Base-by-base conservation (phyloP, 2,329 filamentous ascomycete species). In the Fusarium fujikuroi region DNA sequence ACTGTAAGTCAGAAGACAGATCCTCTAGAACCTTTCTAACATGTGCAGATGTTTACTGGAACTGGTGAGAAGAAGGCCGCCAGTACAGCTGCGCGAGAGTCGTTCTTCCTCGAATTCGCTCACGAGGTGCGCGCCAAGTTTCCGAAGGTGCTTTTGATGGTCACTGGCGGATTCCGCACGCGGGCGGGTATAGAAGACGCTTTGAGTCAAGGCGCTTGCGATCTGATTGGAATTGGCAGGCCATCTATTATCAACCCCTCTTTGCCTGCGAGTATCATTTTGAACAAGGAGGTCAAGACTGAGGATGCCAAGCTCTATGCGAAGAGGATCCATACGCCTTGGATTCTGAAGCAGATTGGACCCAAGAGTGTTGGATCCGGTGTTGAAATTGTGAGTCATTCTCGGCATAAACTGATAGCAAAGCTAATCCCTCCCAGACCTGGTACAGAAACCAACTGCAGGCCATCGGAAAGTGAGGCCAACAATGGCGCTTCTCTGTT, bases 71-170 rank as follows among this genome's bases (percentile, higher is more conserved):
- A 60, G 19, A 66, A 56, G 7, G 70, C 72, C 0, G 63, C 66
- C 1, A 83, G 84, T 10, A 90, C 89, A 2, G 80, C 82, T 18
- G 85, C 85, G 0, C 86, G 91, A 12, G 91, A 93, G 74, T 89
- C 90, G 0, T 93, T 91, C 83, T 93, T 93, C 81, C 82, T 92
- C 2, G 88, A 92, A 50, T 93, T 92, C 70, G 88, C 89, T 1
- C 81, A 83, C n/a, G 81, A 83, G 14, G 85, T 89, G 39, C 84
- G 88, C 34, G 75, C 77, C 9, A 79, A 81, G 30, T 84, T 87
- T 61, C 84, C 85, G 0, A 70, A 80, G 7, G 79, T 87, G 0
- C 80, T 85, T 0, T 78, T 90, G 37, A 87, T 90, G 83, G 84
- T 92, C 7, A 92, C 89, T 0, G 91, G 91, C 7, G 91, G 91